These are phyloP conservation scores for Begonia loranthoides DNA, from an alignment of 306 rosid genomes.

Conservation along the genomic window DNA sequence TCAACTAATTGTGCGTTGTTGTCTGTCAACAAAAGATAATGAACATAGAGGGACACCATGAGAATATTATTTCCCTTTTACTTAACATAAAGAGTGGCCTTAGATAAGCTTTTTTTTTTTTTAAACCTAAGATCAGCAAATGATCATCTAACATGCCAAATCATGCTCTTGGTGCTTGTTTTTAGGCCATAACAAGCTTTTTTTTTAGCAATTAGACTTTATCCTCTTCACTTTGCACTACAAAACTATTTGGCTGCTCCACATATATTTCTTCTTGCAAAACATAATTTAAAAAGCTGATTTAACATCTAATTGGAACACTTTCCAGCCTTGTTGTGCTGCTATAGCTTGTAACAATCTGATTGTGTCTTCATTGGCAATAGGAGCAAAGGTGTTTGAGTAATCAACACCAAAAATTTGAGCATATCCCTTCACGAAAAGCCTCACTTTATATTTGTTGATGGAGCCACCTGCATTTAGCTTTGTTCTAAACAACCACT, in stretches of 20 bases:
- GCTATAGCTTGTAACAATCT: background rate
- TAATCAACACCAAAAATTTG: slow-evolving; percentile 1
- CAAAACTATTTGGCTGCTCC: background rate
- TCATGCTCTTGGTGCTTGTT: too few species aligned
- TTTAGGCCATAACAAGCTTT: slow-evolving; percentile 1
- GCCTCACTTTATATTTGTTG: background rate
- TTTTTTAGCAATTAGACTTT: background rate
- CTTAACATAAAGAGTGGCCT: background rate
- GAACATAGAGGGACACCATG: background rate
- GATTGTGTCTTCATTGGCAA: background rate
- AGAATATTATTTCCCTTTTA: background rate
- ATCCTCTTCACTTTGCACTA: background rate
- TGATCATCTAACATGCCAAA: slow-evolving; percentile 1
- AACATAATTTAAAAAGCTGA: background rate
- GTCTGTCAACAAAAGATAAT: slow-evolving; percentile 1
- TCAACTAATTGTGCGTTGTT: background rate
- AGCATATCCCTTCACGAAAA: slow-evolving; percentile 1
- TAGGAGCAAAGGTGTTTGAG: background rate
- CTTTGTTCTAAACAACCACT: too few species aligned
- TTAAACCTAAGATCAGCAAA: slow-evolving; percentile 1
- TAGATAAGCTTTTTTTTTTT: background rate
- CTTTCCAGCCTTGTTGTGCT: background rate
- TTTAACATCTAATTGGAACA: background rate
- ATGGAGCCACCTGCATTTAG: background rate
- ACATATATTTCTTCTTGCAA: background rate